phyloP scores from a whole-genome alignment of 352 stramenopile species.

The Phytophthora pisi region DNA sequence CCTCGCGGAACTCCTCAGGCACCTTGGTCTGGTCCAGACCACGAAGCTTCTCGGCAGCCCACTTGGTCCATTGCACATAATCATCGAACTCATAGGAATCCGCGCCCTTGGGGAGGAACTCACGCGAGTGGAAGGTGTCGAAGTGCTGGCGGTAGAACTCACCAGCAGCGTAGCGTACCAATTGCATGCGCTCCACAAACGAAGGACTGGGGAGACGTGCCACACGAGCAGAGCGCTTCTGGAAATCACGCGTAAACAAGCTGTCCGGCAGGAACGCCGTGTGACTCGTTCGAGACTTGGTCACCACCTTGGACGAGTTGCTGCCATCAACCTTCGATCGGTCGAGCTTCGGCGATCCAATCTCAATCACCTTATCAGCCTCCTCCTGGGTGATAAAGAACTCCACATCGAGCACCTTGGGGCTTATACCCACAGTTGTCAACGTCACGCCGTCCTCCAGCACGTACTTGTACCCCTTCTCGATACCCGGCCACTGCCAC shows the following conservation, averaged over 20 bases:
- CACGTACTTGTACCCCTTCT: conserved; percentile 75
- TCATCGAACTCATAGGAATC: conserved; percentile 52
- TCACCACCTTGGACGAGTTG: conserved; percentile 66
- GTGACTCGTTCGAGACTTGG: conserved; percentile 75
- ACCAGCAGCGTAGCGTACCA: conserved; percentile 77
- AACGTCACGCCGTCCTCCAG: conserved; percentile 75
- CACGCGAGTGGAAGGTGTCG: conserved; percentile 79
- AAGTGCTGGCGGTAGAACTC: conserved; percentile 88
- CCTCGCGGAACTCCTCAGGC: conserved; percentile 63
- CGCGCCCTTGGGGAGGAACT: conserved; percentile 65
- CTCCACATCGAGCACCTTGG: conserved; percentile 80
- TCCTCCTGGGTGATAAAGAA: conserved; percentile 69
- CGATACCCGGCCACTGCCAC: conserved; percentile 85
- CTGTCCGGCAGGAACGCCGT: conserved; percentile 77
- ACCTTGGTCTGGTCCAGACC: conserved; percentile 48
- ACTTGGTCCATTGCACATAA: conserved; percentile 71
- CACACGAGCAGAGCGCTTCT: conserved; percentile 60
- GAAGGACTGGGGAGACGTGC: conserved; percentile 72
- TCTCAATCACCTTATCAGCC: conserved; percentile 58
- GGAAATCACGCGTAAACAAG: conserved; percentile 77
- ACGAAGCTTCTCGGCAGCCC: conserved; percentile 57
- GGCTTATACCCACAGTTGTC: conserved; percentile 66
- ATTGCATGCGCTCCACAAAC: conserved; percentile 73
- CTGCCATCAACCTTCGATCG: conserved; percentile 74
- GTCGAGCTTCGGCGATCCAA: conserved; percentile 54